phyloP scores from a whole-genome alignment of 2,329 filamentous ascomycete genomes.

The Phaeosphaeria sp. region DNA sequence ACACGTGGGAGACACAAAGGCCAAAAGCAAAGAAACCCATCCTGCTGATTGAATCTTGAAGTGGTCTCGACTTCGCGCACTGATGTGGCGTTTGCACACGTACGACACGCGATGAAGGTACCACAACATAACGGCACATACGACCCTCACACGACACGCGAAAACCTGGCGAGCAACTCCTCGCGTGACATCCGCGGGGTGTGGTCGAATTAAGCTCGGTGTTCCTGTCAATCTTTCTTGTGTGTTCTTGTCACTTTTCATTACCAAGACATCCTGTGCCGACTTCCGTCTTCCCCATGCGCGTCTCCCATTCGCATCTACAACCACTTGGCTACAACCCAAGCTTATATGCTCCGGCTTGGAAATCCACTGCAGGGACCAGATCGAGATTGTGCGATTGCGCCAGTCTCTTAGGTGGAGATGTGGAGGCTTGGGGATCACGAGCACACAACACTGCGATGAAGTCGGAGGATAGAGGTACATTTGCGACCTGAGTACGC shows the following conservation, averaged over 20 bases:
- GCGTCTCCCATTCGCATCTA: not conserved
- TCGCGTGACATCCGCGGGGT: not conserved
- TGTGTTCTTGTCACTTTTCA: constrained; percentile 2
- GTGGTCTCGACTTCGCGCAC: not conserved
- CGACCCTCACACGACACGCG: not conserved
- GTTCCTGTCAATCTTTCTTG: constrained; percentile 2
- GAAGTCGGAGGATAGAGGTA: no score
- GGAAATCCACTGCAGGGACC: not conserved
- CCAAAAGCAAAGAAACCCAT: not conserved
- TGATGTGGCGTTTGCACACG: not conserved
- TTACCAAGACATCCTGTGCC: constrained; percentile 17
- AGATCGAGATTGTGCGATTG: not conserved
- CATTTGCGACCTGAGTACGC: no score
- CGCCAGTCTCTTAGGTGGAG: no score
- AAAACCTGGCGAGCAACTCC: not conserved
- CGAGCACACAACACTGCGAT: no score
- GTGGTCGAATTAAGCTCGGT: constrained; percentile 21
- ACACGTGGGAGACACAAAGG: not conserved
- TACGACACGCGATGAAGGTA: not conserved
- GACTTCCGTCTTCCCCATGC: constrained; percentile 20
- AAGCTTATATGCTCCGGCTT: not conserved
- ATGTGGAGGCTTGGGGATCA: no score
- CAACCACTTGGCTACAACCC: not conserved
- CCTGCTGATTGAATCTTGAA: not conserved
- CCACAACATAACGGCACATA: not conserved